These are phyloP conservation scores for Cornus suecica DNA, from an alignment of 148 eudicot species.

Conservation along the genomic window DNA sequence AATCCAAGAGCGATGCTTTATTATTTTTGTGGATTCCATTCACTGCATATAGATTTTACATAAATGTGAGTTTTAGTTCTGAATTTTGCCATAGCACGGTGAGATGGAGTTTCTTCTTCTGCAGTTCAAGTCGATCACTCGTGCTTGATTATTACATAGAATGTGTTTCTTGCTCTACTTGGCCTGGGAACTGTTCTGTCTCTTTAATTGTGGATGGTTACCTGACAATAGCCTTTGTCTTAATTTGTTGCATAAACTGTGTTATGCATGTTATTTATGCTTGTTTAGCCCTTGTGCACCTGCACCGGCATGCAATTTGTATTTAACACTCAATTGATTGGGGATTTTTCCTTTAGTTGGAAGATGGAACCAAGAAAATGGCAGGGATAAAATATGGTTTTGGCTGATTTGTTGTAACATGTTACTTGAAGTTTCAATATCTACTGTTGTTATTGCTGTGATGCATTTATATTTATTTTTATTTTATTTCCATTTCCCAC, in stretches of 20 bases:
- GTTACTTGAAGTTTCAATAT: background rate
- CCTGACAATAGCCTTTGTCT: background rate
- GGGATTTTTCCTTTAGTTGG: background rate
- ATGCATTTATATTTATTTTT: background rate
- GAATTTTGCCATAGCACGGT: background rate
- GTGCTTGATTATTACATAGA: background rate
- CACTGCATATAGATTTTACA: background rate
- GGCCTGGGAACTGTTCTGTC: background rate
- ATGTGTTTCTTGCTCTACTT: background rate
- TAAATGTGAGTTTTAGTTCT: background rate
- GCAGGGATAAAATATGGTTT: background rate
- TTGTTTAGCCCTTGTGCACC: background rate
- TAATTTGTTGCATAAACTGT: background rate
- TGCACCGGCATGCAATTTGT: background rate
- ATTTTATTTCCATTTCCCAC: no score
- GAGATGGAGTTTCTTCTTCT: conserved; percentile 2
- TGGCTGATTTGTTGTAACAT: conserved; percentile 5
- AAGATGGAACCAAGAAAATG: background rate
- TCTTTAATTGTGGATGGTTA: background rate
- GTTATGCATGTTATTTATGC: background rate
- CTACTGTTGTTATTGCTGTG: background rate
- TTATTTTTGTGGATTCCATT: conserved; percentile 4
- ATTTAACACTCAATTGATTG: background rate
- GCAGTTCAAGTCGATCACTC: background rate
- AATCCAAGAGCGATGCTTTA: background rate